Conservation (phyloP, 140 eudicot species). For the Cichorium intybus region DNA sequence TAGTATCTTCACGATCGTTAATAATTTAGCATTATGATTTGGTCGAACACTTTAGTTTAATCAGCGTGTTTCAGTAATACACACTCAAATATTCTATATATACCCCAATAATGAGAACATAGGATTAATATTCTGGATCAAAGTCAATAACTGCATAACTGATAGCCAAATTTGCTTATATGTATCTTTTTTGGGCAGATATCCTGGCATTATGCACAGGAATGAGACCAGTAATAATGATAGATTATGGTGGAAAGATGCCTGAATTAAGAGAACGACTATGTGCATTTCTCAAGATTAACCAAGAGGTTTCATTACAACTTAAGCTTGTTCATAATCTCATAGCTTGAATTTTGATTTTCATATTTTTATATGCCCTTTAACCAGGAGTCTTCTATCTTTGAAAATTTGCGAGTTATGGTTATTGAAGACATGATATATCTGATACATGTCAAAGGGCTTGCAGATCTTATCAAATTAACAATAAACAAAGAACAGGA, state of each 20-base stretch:
- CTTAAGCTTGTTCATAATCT: not conserved
- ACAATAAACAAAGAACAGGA: conserved; percentile 44
- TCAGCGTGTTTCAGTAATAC: not conserved
- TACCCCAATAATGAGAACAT: not conserved
- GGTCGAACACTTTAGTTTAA: no score
- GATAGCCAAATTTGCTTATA: not conserved
- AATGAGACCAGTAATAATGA: conserved; percentile 86
- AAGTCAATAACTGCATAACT: not conserved
- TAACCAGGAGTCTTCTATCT: conserved; percentile 72
- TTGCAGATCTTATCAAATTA: conserved; percentile 50
- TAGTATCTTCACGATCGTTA: not conserved
- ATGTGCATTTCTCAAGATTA: conserved; percentile 49
- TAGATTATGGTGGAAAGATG: conserved; percentile 96
- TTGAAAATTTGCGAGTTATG: conserved; percentile 65
- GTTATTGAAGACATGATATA: conserved; percentile 88
- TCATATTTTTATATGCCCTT: no score
- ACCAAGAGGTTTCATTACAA: conserved; percentile 48
- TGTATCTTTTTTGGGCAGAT: conserved; percentile 41
- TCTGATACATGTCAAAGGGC: conserved; percentile 45
- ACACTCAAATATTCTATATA: not conserved
- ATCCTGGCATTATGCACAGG: conserved; percentile 67
- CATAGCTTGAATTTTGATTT: not conserved
- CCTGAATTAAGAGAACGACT: conserved; percentile 68
- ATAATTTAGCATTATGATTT: not conserved
- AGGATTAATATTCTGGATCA: not conserved